Conservation (phyloP, 2,329 filamentous ascomycete species). For the Xylaria multiplex region DNA sequence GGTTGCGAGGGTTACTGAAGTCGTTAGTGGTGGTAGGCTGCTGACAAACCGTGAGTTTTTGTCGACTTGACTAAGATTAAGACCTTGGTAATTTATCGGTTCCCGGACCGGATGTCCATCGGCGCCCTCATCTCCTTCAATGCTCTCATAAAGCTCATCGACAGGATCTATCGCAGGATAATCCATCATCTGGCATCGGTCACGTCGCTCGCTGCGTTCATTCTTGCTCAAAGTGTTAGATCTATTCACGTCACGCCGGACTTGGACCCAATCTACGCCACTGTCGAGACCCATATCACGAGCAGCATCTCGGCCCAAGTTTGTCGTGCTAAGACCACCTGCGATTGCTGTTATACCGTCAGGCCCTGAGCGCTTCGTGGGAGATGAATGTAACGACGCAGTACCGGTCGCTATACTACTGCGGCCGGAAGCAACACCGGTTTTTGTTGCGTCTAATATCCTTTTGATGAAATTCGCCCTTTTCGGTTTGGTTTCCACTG, state of each 20-base stretch:
- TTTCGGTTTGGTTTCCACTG: constrained; percentile 68
- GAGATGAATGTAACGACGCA: constrained; percentile 55
- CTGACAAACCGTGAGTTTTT: constrained; percentile 94
- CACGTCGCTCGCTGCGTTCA: constrained; percentile 83
- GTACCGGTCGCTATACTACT: constrained; percentile 79
- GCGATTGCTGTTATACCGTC: constrained; percentile 58
- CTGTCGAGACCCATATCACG: constrained; percentile 75
- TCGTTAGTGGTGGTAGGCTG: constrained; percentile 83
- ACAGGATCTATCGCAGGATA: constrained; percentile 88
- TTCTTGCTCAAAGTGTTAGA: constrained; percentile 93
- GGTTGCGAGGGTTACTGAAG: constrained; percentile 83
- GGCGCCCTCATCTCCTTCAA: constrained; percentile 89
- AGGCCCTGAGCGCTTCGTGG: constrained; percentile 55
- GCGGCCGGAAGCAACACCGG: constrained; percentile 87
- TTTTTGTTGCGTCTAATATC: constrained; percentile 93
- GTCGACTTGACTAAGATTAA: constrained; percentile 88
- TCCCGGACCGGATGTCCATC: constrained; percentile 86
- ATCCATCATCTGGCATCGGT: constrained; percentile 95
- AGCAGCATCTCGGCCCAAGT: constrained; percentile 61
- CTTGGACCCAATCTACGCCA: constrained; percentile 92
- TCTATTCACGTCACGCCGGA: constrained; percentile 92
- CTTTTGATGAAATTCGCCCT: constrained; percentile 95
- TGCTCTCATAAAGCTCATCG: constrained; percentile 84
- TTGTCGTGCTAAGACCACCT: constrained; percentile 53
- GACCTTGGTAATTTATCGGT: constrained; percentile 80